Conservation (phyloP, 2,329 filamentous ascomycete species). For the Helicocarpus griseus region DNA sequence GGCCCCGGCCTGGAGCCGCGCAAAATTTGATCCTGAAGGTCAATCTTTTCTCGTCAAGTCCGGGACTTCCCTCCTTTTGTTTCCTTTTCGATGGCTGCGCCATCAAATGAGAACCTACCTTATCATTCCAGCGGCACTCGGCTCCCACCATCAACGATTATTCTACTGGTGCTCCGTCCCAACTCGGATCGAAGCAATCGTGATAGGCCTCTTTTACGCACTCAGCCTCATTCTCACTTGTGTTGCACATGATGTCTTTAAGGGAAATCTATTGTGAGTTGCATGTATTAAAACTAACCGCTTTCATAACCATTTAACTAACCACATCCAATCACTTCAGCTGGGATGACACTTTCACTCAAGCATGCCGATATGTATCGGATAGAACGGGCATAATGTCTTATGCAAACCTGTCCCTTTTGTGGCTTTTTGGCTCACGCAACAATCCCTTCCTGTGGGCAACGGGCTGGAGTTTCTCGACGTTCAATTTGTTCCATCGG, state of each 20-base stretch:
- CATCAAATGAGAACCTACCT: constrained; percentile 31
- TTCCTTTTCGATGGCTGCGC: constrained; percentile 9
- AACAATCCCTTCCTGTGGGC: constrained; percentile 59
- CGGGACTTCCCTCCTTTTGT: constrained; percentile 3
- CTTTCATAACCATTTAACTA: neutral
- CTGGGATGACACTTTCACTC: constrained; percentile 15
- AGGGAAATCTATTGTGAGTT: constrained; percentile 40
- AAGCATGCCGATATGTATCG: constrained; percentile 47
- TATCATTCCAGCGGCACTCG: constrained; percentile 35
- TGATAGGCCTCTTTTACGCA: constrained; percentile 36
- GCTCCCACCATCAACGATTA: constrained; percentile 31
- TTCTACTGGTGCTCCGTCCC: constrained; percentile 39
- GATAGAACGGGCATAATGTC: constrained; percentile 57
- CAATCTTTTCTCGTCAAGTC: neutral
- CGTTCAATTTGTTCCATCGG: constrained; percentile 59
- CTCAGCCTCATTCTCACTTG: constrained; percentile 36
- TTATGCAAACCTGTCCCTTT: constrained; percentile 52
- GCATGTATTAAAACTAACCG: neutral
- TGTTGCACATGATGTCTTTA: constrained; percentile 37
- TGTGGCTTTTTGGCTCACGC: constrained; percentile 58
- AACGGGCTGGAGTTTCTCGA: constrained; percentile 59
- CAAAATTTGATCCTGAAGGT: constrained; percentile 11
- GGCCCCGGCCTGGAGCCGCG: constrained; percentile 4
- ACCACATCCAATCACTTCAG: constrained; percentile 2
- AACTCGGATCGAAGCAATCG: constrained; percentile 38